Base-by-base conservation (phyloP, 2,329 filamentous ascomycete species). In the Paraphoma chrysanthemicola region DNA sequence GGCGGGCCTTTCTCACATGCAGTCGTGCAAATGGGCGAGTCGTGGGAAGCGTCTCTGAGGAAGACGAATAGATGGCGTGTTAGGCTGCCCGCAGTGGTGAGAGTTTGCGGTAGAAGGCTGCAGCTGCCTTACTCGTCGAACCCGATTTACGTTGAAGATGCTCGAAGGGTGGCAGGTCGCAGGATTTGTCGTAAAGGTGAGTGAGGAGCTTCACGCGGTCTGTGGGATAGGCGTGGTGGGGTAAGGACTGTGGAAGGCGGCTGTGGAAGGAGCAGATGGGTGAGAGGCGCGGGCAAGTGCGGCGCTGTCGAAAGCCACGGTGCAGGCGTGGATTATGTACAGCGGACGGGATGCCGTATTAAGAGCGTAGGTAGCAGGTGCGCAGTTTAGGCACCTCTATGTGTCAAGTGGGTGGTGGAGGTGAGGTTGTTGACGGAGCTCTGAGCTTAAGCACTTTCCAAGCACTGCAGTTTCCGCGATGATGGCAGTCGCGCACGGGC, bases 271-370 rank as follows among this genome's bases (percentile, higher is more conserved):
- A 50, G 58, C 54, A 53, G 56, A 57, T 57, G 58, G 56, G 44
- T 56, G 53, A 43, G 58, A 62, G 68, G 60, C 59, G 60, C 54
- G 48, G 53, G 54, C 54, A 52, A 52, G 54, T 58, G 53, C 51
- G 51, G 58, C 44, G 61, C 60, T 58, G 53, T 42, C 43, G 51
- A 62, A 69, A 58, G 58, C 59, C 72, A 73, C 74, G 74, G 73
- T 76, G 73, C 73, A 76, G 73, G 72, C 73, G 73, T 64, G 71
- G 63, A 52, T 65, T 64, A 69, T 53, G 56, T 55, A 55, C 58
- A 56, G 64, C 54, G 56, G 55, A 54, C 46, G 51, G 51, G 46
- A 41, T 17, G 38, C 52, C 44, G 55, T 48, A 54, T 53, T 46
- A 46, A 45, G 44, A 31, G 39, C 38, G 54, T 55, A 47, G 57